Evolutionary conservation across 2,329 filamentous ascomycete species (phyloP).

Genomic region (Clonostachys rosea): DNA sequence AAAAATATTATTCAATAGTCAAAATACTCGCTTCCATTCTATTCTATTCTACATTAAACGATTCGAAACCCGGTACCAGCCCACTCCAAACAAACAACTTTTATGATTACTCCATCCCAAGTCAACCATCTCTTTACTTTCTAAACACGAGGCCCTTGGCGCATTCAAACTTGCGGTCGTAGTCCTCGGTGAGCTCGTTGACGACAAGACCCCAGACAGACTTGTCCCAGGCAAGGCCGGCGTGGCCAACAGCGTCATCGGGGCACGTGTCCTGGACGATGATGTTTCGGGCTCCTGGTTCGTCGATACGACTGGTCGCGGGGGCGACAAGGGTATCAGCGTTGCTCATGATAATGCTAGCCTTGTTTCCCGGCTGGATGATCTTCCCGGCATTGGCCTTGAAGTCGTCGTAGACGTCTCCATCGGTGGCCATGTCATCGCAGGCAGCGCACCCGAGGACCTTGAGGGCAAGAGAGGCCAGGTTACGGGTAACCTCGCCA

Average conservation of each 20-base stretch:
- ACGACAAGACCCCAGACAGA: slow-evolving; percentile 8
- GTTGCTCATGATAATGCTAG: slow-evolving; percentile 8
- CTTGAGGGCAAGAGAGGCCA: slow-evolving; percentile 2
- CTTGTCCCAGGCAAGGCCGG: slow-evolving; percentile 6
- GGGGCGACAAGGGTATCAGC: slow-evolving; percentile 8
- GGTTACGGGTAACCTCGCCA: slow-evolving; percentile 3
- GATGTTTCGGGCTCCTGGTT: slow-evolving; percentile 8
- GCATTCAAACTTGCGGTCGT: slow-evolving; percentile 5
- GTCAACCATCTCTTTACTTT: too few species aligned
- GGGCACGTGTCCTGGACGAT: slow-evolving; percentile 9
- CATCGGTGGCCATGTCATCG: slow-evolving; percentile 7
- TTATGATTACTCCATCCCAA: too few species aligned
- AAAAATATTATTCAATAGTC: too few species aligned
- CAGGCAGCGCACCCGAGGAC: slow-evolving; percentile 9
- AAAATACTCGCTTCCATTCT: too few species aligned
- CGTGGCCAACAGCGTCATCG: slow-evolving; percentile 8
- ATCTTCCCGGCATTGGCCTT: slow-evolving; percentile 4
- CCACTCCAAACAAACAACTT: too few species aligned
- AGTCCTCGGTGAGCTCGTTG: slow-evolving; percentile 6
- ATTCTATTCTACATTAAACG: too few species aligned
- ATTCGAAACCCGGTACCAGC: too few species aligned
- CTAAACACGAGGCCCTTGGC: neutral
- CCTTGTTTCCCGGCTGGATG: slow-evolving; percentile 7
- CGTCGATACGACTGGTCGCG: slow-evolving; percentile 3
- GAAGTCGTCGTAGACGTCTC: slow-evolving; percentile 6